phyloP scores from a whole-genome alignment of 2,329 filamentous ascomycete genomes.

The Clathrospora elynae region DNA sequence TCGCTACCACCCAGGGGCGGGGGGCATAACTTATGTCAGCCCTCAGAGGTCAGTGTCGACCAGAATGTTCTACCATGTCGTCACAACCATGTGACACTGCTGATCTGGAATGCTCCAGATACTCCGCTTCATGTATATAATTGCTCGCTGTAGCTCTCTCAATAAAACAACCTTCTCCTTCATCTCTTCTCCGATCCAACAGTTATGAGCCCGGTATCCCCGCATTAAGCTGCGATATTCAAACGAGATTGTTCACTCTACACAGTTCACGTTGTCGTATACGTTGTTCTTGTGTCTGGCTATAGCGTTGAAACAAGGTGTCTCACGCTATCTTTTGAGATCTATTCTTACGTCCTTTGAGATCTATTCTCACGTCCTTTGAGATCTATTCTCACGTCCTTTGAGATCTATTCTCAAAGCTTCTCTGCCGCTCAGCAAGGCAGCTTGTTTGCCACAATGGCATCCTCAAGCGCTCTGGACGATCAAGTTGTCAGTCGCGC shows the following conservation, averaged over 20 bases:
- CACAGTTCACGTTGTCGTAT: constrained; percentile 1
- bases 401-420: background rate
- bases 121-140: background rate
- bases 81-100: no score
- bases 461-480: background rate
- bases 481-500: background rate
- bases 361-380: background rate
- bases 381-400: no score
- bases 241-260: constrained; percentile 4
- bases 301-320: background rate
- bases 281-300: background rate
- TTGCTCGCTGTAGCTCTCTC: background rate
- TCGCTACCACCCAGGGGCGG: no score
- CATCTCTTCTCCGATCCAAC: background rate
- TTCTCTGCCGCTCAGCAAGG: background rate
- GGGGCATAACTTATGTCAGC: no score
- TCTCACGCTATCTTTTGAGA: background rate
- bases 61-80: no score
- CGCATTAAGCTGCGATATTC: constrained; percentile 3
- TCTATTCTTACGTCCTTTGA: no score
- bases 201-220: constrained; percentile 7
- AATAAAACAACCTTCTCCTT: background rate
- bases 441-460: constrained; percentile 1
- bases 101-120: no score
- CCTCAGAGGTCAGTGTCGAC: no score